Base-by-base conservation (phyloP, 192 early-diverging fungal genomes). In the Rhizoclosmatium sp. region DNA sequence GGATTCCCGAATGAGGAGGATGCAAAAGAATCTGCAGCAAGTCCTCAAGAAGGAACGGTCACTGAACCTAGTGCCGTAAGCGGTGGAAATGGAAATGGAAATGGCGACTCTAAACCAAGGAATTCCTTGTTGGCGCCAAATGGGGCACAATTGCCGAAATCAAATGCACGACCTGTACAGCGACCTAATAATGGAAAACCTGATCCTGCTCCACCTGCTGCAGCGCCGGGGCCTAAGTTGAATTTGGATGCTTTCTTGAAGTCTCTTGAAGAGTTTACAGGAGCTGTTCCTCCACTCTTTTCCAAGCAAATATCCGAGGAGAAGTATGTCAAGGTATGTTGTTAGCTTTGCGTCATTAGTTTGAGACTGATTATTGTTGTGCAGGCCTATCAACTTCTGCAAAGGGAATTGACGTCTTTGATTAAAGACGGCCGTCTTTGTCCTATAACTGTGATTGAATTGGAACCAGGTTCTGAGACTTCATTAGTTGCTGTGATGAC, bases 401-500 rank as follows among this genome's bases (percentile, higher is more conserved):
- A 90, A 39, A 85, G 92, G 19, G 94, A 95, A 75, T 86, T 98
- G 5, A 90, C 90, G 5, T 86, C 87, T 47, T 86, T 93, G 2
- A 90, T 97, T 19, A 86, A 87, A 44, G 93, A 91, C 39, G 90
- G 91, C 7, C 88, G 91, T 31, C 84, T 99, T 41, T 82, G 87
- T 10, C 92, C 93, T 3, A 77, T 87, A 0, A 84, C 83, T 16
- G 46, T 89, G 0, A 78, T 96, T 2, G 87, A 91, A 48, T 87
- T 97, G 14, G 83, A 91, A 41, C 89, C 93, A 3, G 89, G 89
- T 59, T 84, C 85, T 1, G 87, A 91, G 64, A 79, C 92, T 41
- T 86, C 91, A 48, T 84, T 99, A 12, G 86, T 97, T 21, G 87
- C 96, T 48, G 85, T 99, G 4, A 91, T 92, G 42, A 94, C 91